Percentiles rank a stretch among this genome's conserved stretches.
Evolutionary conservation across 768 basidiomycete genomes (phyloP).

Genomic region (Lyophyllum atratum): DNA sequence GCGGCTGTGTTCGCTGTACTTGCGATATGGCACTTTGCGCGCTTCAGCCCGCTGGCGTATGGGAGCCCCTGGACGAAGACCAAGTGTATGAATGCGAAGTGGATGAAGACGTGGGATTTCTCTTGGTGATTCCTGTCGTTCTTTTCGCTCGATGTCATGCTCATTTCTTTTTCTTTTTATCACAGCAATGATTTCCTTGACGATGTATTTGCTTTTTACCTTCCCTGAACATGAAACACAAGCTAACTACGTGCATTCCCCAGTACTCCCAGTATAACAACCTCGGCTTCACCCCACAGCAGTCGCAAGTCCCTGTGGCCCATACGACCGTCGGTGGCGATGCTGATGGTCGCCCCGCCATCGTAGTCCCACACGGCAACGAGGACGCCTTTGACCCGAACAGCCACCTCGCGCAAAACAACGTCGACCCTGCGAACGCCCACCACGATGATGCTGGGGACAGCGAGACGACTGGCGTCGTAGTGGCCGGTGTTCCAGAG

Average conservation of each 20-base stretch:
- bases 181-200: slow-evolving; percentile 68
- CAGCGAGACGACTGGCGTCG: slow-evolving; percentile 31
- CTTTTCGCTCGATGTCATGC: background rate
- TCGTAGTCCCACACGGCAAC: slow-evolving; percentile 43
- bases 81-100: slow-evolving; percentile 75
- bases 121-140: slow-evolving; percentile 57
- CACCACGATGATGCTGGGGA: slow-evolving; percentile 9
- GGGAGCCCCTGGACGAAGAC: slow-evolving; percentile 84
- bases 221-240: background rate
- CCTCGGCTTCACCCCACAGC: slow-evolving; percentile 38
- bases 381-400: slow-evolving; percentile 22
- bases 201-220: slow-evolving; percentile 45
- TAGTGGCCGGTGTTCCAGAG: slow-evolving; percentile 56
- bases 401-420: background rate
- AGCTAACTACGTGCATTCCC: background rate
- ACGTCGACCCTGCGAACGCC: slow-evolving; percentile 6
- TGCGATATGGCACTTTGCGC: slow-evolving; percentile 75
- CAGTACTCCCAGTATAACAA: slow-evolving; percentile 61
- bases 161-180: background rate
- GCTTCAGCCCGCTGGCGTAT: slow-evolving; percentile 83
- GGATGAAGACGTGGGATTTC: slow-evolving; percentile 97
- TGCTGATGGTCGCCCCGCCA: slow-evolving; percentile 52
- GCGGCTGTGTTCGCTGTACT: slow-evolving; percentile 73
- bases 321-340: slow-evolving; percentile 53
- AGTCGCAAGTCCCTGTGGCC: slow-evolving; percentile 37